Evolutionary conservation across 2,329 filamentous ascomycete genomes (phyloP).

Genomic region (Ophiostoma sp.): DNA sequence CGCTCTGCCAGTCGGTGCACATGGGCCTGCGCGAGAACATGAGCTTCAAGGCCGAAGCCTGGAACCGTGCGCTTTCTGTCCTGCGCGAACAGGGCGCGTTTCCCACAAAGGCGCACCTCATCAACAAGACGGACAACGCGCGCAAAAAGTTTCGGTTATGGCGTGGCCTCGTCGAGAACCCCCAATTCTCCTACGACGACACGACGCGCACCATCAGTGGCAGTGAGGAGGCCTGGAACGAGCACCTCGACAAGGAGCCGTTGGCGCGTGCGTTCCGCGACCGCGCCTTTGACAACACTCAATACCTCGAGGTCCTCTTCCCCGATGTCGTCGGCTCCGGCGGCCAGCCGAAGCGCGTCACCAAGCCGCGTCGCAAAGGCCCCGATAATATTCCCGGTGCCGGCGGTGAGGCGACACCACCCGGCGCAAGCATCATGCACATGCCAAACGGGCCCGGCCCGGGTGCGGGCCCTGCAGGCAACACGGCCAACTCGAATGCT

Average conservation of each 20-base stretch:
- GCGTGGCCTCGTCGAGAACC: slow-evolving; percentile 53
- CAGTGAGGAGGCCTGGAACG: slow-evolving; percentile 52
- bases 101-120: slow-evolving; percentile 56
- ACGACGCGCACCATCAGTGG: slow-evolving; percentile 48
- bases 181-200: slow-evolving; percentile 51
- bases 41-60: slow-evolving; percentile 57
- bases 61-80: slow-evolving; percentile 52
- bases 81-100: slow-evolving; percentile 52
- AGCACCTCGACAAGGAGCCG: slow-evolving; percentile 56
- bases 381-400: slow-evolving; percentile 40
- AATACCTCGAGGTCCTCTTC: slow-evolving; percentile 56
- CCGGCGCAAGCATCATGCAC: slow-evolving; percentile 44
- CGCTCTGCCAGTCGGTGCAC: slow-evolving; percentile 54
- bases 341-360: slow-evolving; percentile 54
- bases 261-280: slow-evolving; percentile 52
- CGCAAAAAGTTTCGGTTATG: slow-evolving; percentile 58
- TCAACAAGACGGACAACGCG: slow-evolving; percentile 60
- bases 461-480: neutral
- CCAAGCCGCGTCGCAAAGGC: slow-evolving; percentile 48
- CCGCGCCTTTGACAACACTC: slow-evolving; percentile 55
- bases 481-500: neutral
- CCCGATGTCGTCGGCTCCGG: slow-evolving; percentile 56
- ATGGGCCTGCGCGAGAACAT: slow-evolving; percentile 45
- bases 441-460: slow-evolving; percentile 34
- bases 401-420: slow-evolving; percentile 38